Conservation (phyloP, 1,284 basidiomycete genomes). For the Neotropicomus parvogracilis region DNA sequence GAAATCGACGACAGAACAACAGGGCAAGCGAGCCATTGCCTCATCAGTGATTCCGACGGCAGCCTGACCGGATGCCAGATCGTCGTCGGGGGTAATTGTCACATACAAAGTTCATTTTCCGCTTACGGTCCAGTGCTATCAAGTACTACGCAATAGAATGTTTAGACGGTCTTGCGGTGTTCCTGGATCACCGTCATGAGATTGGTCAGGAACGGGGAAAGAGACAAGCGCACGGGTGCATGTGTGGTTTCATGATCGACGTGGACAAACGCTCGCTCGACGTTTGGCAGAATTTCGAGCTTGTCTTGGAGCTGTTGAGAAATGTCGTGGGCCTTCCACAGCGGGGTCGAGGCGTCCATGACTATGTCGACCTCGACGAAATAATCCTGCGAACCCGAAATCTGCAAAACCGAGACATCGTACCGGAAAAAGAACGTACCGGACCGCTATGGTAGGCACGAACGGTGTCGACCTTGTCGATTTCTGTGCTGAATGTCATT, state of each 20-base stretch:
- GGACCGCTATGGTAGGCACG: slow-evolving; percentile 83
- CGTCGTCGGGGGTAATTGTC: background rate
- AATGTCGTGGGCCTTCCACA: slow-evolving; percentile 91
- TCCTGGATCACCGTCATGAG: slow-evolving; percentile 21
- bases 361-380: slow-evolving; percentile 96
- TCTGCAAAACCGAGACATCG: background rate
- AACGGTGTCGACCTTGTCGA: slow-evolving; percentile 85
- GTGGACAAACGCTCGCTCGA: slow-evolving; percentile 90
- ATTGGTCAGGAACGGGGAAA: background rate
- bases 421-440: slow-evolving; percentile 35
- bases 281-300: slow-evolving; percentile 87
- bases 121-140: background rate
- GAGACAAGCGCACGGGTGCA: slow-evolving; percentile 53
- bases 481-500: slow-evolving; percentile 82
- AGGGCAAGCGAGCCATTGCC: too few relatives aligned
- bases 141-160: background rate
- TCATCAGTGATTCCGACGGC: too few relatives aligned
- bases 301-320: slow-evolving; percentile 92
- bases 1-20: too few relatives aligned
- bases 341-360: slow-evolving; percentile 83
- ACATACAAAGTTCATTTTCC: background rate
- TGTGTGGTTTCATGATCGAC: slow-evolving; percentile 92
- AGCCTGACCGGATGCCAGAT: background rate
- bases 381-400: slow-evolving; percentile 55
- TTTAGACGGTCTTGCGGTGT: slow-evolving; percentile 30